Conservation (phyloP, 1,139 yeast genomes). For the Hansenula lynferdii region DNA sequence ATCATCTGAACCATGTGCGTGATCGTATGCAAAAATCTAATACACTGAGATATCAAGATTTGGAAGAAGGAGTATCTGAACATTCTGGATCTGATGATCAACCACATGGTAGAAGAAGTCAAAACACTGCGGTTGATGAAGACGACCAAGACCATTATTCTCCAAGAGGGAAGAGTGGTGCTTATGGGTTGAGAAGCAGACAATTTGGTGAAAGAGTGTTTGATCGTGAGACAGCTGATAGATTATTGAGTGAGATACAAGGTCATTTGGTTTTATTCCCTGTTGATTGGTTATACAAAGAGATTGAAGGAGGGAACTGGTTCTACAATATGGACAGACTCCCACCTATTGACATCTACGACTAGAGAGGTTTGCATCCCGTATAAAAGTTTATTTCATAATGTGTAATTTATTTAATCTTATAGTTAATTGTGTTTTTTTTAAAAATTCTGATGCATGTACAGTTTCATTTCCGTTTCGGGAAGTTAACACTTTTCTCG, state of each 20-base stretch:
- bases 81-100: not conserved
- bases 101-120: not conserved
- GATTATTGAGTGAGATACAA: slow-evolving; percentile 65
- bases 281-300: slow-evolving; percentile 82
- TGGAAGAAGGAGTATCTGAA: not conserved
- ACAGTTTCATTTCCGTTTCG: not conserved
- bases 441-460: not conserved
- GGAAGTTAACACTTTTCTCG: slow-evolving; percentile 5
- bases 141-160: not conserved
- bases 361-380: slow-evolving; percentile 33
- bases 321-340: slow-evolving; percentile 89
- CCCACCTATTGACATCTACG: slow-evolving; percentile 94
- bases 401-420: not conserved
- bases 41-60: not conserved
- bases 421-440: not conserved
- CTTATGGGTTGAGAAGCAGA: slow-evolving; percentile 36
- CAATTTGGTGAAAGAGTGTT: slow-evolving; percentile 50
- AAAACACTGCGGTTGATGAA: not conserved
- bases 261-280: slow-evolving; percentile 93
- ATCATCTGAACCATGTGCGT: not conserved
- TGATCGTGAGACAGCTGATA: slow-evolving; percentile 73
- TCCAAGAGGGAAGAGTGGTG: slow-evolving; percentile 29
- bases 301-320: slow-evolving; percentile 90
- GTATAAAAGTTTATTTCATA: not conserved
- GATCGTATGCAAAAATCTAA: not conserved